Evolutionary conservation across 495 filamentous ascomycete genomes (phyloP).

Genomic region (Penicillium maclennaniae): DNA sequence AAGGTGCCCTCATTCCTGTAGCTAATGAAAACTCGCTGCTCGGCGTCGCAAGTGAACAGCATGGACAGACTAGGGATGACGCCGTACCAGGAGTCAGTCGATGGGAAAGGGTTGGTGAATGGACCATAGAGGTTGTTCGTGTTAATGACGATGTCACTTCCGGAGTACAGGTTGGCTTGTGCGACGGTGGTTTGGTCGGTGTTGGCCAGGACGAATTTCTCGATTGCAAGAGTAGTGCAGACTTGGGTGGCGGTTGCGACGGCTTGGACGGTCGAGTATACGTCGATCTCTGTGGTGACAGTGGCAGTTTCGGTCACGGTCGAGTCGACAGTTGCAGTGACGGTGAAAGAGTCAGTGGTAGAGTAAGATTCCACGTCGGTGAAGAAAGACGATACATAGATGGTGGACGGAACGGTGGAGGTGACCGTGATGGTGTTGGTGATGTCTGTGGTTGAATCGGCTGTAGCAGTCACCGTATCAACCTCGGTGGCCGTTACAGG

Average conservation of each 20-base stretch:
- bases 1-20: neutral
- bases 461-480: neutral
- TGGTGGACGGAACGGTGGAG: neutral
- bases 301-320: neutral
- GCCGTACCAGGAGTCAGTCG: neutral
- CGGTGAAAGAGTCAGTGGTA: neutral
- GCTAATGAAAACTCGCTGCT: neutral
- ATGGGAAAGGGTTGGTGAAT: conserved; percentile 3
- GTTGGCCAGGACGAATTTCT: neutral
- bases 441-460: neutral
- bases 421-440: neutral
- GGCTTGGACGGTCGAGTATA: neutral
- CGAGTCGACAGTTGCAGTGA: neutral
- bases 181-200: conserved; percentile 4
- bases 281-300: neutral
- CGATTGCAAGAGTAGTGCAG: conserved; percentile 2
- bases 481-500: neutral
- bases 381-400: neutral
- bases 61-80: neutral
- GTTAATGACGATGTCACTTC: neutral
- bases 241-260: neutral
- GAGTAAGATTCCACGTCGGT: neutral
- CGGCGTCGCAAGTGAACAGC: neutral
- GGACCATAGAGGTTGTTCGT: neutral
- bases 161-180: conserved; percentile 1